Evolutionary conservation across 495 filamentous ascomycete species (phyloP).

Genomic region (Tetracladium marchalianum): DNA sequence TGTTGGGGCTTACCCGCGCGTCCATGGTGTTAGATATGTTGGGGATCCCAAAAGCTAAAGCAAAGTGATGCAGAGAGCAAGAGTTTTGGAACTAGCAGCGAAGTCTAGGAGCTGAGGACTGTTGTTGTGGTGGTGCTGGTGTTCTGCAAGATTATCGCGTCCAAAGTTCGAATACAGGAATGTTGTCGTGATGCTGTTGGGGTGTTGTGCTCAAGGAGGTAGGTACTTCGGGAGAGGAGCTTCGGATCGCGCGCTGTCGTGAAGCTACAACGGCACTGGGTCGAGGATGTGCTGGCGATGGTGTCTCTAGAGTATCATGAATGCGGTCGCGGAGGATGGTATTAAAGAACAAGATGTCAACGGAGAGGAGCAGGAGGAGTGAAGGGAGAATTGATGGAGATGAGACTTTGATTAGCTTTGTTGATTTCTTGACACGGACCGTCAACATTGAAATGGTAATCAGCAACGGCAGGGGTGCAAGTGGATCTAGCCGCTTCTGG

Average conservation of each 20-base stretch:
- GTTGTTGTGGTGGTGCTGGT: slow-evolving; percentile 8
- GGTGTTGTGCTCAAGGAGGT: background rate
- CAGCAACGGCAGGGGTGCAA: slow-evolving; percentile 8
- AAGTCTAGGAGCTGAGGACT: background rate
- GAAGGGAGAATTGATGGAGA: background rate
- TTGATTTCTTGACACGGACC: slow-evolving; percentile 9
- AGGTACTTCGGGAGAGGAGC: background rate
- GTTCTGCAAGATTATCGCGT: slow-evolving; percentile 16
- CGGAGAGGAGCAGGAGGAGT: background rate
- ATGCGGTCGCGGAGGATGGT: too few relatives aligned
- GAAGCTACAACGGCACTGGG: too few relatives aligned
- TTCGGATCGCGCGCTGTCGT: too few relatives aligned
- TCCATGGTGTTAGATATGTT: slow-evolving; percentile 25
- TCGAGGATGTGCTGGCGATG: too few relatives aligned
- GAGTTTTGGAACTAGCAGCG: background rate
- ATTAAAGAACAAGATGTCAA: background rate
- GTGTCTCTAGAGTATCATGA: too few relatives aligned
- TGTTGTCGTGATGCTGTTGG: background rate
- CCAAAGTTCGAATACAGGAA: slow-evolving; percentile 17
- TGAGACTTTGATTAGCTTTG: too few relatives aligned
- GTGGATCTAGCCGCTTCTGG: too few relatives aligned
- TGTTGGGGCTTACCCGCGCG: slow-evolving; percentile 21
- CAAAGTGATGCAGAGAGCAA: background rate
- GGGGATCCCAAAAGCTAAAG: slow-evolving; percentile 18
- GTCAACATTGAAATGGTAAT: slow-evolving; percentile 3